These are phyloP conservation scores for Chaetomium olivaceum DNA, from an alignment of 2,329 filamentous ascomycete species.

Conservation along the genomic window DNA sequence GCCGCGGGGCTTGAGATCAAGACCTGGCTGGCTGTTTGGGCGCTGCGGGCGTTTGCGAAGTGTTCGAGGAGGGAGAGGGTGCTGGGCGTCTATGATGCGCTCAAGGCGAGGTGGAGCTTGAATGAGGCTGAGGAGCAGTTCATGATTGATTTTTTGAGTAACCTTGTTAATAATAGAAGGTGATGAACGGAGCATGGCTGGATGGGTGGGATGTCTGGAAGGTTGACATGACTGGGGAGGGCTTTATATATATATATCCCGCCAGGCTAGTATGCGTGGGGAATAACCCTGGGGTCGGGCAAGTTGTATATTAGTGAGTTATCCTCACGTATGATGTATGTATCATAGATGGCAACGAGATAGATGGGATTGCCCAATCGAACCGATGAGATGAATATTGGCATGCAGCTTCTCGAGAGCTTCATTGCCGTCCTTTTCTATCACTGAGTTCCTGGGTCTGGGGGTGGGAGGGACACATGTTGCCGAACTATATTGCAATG, in stretches of 20 bases:
- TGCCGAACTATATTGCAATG: no score
- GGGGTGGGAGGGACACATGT: no score
- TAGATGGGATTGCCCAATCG: background rate
- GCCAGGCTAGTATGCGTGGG: background rate
- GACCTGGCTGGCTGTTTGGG: conserved; percentile 62
- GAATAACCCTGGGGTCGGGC: background rate
- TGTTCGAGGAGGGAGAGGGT: conserved; percentile 53
- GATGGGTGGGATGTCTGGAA: no score
- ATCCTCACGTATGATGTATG: conserved; percentile 13
- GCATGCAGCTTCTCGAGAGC: no score
- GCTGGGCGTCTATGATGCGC: conserved; percentile 54
- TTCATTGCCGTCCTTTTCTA: no score
- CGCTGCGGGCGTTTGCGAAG: conserved; percentile 63
- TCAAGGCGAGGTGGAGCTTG: conserved; percentile 52
- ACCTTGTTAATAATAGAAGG: conserved; percentile 19
- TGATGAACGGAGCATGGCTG: background rate
- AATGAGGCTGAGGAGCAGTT: conserved; percentile 45
- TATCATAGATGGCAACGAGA: background rate
- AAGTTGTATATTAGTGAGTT: conserved; percentile 10
- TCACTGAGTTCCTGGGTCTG: no score
- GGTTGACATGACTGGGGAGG: background rate
- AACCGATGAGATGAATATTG: background rate
- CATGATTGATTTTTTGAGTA: conserved; percentile 45
- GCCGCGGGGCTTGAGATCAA: conserved; percentile 55
- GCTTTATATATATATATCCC: background rate